These are phyloP conservation scores for Globisporangium cylindrosporum DNA, from an alignment of 352 stramenopile genomes.

Conservation along the genomic window DNA sequence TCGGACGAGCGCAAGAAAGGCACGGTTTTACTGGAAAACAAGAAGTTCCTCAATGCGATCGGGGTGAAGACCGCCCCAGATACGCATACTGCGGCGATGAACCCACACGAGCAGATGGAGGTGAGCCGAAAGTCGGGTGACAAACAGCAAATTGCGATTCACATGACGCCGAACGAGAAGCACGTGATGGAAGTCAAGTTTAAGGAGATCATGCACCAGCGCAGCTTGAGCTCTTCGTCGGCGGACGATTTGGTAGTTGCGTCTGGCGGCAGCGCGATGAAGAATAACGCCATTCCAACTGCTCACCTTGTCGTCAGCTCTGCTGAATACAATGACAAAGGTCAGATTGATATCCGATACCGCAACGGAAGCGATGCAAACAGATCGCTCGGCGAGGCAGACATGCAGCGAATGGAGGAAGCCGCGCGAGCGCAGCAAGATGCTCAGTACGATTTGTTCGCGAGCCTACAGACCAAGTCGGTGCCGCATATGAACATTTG, in stretches of 20 bases:
- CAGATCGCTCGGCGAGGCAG: constrained; percentile 23
- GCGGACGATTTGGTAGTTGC: constrained; percentile 2
- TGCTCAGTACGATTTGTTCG: constrained; percentile 24
- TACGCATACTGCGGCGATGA: constrained; percentile 52
- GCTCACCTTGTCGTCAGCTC: constrained; percentile 18
- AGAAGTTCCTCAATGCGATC: constrained; percentile 35
- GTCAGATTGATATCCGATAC: constrained; percentile 34
- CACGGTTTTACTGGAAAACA: constrained; percentile 45
- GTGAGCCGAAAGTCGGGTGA: constrained; percentile 24
- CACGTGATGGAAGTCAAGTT: constrained; percentile 36
- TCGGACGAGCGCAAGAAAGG: constrained; percentile 46
- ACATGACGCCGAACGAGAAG: constrained; percentile 38
- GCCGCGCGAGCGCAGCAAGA: constrained; percentile 23
- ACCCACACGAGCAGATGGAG: constrained; percentile 36
- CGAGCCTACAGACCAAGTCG: constrained; percentile 19
- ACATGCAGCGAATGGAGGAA: constrained; percentile 26
- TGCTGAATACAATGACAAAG: constrained; percentile 27
- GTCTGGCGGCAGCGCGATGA: background rate
- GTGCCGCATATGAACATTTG: constrained; percentile 70
- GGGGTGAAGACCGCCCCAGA: constrained; percentile 37
- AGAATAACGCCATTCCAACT: too few relatives aligned
- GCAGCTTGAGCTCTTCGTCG: constrained; percentile 10
- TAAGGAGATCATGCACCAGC: constrained; percentile 37
- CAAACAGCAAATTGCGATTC: constrained; percentile 43
- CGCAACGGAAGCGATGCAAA: constrained; percentile 24